A percentile compares a stretch with the other conserved stretches of the same genome.
Conservation (phyloP, 2,329 filamentous ascomycete genomes). For the Aspergillus amoenus region DNA sequence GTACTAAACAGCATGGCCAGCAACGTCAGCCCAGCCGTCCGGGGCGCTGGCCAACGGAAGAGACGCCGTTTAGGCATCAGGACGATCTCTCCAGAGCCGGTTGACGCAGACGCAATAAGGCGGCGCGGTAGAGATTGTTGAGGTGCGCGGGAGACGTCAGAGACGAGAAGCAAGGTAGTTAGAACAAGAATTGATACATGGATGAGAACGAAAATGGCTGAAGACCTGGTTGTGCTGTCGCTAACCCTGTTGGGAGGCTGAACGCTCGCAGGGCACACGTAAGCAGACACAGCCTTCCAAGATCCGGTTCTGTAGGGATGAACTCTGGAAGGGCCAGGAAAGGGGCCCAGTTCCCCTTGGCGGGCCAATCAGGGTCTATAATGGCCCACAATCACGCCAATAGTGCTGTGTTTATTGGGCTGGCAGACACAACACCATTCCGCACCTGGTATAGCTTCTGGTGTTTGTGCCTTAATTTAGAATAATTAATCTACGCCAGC, state of each 20-base stretch:
- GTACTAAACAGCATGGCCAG: constrained; percentile 17
- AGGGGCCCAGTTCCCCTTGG: background rate
- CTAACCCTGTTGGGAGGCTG: constrained; percentile 2
- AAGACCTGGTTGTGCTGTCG: background rate
- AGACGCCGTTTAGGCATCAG: constrained; percentile 19
- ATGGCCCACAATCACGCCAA: background rate
- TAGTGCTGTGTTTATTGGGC: too few relatives aligned
- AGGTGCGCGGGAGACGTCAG: background rate
- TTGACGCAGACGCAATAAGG: background rate
- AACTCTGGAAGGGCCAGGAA: background rate
- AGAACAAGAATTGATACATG: constrained; percentile 8
- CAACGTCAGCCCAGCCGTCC: constrained; percentile 15
- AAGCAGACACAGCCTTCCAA: background rate
- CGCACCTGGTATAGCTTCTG: too few relatives aligned
- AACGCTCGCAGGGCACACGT: constrained; percentile 1
- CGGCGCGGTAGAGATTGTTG: background rate
- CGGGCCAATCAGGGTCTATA: background rate
- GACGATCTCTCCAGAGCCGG: constrained; percentile 3
- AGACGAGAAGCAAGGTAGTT: background rate
- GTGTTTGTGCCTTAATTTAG: too few relatives aligned
- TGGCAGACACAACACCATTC: too few relatives aligned
- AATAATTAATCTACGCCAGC: too few relatives aligned
- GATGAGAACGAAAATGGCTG: background rate
- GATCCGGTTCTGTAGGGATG: too few relatives aligned
- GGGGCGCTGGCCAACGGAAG: constrained; percentile 21